Evolutionary conservation across 495 filamentous ascomycete genomes (phyloP), one percentile per base, ranked within the genome.

Genomic region (Podospora bellae-mahoneyi): DNA sequence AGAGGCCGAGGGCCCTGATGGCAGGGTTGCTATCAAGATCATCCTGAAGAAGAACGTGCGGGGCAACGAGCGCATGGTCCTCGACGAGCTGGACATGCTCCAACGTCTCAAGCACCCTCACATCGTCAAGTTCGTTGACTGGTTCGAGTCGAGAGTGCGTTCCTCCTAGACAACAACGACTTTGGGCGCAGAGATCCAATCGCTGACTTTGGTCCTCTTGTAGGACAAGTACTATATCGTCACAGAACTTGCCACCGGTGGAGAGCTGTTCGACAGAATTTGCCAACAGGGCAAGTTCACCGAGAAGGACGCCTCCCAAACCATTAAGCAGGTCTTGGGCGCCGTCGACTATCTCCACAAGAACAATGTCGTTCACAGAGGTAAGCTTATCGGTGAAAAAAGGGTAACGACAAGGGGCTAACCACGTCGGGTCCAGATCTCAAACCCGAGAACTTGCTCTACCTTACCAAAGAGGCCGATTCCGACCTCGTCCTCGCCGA

Each of bases 221-320:
- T 68, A 98, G 94, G 95, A 99, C 83, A 99, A 99, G 83, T 99
- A 97, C 82, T 99, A 99, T 79, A 99, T 99, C 72, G 94, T 99
- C 76, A 99, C 95, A 55, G 90, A 99, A 78, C 84, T 99, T 30
- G 96, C 96, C 57, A 96, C 92, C 4, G 95, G 95, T 69, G 95
- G 95, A 80, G 95, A 99, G 79, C 81, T 99, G 66, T 99, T 99
- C 78, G 95, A 99, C 78, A 88, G 95, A 28, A 99, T 99, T 77
- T 99, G 95, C 81, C 93, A 99, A 75, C 91, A 95, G 74, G 95
- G 95, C 67, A 96, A 94, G 78, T 99, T 99, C 81, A 99, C 95
- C 30, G 95, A 99, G 78, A 98, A 97, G 84, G 95, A 99, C 80
- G 95, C 94, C 10, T 94, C 93, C 10, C 92, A 96, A 77, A 97